phyloP scores from a whole-genome alignment of 2,329 filamentous ascomycete species.

The Apiospora saccharicola region DNA sequence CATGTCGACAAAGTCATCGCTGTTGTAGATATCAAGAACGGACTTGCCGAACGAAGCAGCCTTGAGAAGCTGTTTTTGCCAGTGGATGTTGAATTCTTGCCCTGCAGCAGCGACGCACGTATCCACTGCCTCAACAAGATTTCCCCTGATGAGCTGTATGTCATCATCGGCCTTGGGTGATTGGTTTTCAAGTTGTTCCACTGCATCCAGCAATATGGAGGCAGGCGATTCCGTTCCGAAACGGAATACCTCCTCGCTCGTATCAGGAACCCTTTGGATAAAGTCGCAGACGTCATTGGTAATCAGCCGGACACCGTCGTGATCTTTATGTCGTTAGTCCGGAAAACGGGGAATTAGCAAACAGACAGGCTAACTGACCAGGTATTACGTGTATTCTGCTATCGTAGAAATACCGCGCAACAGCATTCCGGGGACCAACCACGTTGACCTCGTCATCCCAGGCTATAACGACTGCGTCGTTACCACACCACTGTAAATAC shows the following conservation, averaged over 20 bases:
- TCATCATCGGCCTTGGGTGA: constrained; percentile 98
- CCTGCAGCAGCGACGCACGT: constrained; percentile 92
- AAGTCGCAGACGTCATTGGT: constrained; percentile 98
- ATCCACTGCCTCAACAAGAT: constrained; percentile 91
- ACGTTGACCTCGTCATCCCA: constrained; percentile 99
- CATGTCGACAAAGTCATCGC: constrained; percentile 98
- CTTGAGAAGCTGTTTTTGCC: constrained; percentile 96
- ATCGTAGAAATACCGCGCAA: constrained; percentile 85
- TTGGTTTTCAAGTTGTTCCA: constrained; percentile 88
- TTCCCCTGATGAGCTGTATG: constrained; percentile 89
- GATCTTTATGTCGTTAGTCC: constrained; percentile 51
- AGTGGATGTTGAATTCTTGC: constrained; percentile 86
- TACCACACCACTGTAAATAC: constrained; percentile 94
- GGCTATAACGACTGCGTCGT: constrained; percentile 89
- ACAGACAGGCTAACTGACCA: constrained; percentile 57
- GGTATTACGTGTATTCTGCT: constrained; percentile 88
- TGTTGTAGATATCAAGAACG: constrained; percentile 95
- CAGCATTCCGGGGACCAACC: constrained; percentile 82
- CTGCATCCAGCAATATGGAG: constrained; percentile 91
- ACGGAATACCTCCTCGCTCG: constrained; percentile 88
- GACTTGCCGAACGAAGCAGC: constrained; percentile 98
- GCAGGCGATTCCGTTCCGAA: constrained; percentile 88
- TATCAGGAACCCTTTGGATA: constrained; percentile 88
- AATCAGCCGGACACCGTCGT: constrained; percentile 87
- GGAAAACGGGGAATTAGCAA: background rate